A percentile compares a stretch with the other conserved stretches of the same genome.
These are phyloP conservation scores for Calocybe indica DNA, from an alignment of 768 basidiomycete genomes.

Conservation along the genomic window DNA sequence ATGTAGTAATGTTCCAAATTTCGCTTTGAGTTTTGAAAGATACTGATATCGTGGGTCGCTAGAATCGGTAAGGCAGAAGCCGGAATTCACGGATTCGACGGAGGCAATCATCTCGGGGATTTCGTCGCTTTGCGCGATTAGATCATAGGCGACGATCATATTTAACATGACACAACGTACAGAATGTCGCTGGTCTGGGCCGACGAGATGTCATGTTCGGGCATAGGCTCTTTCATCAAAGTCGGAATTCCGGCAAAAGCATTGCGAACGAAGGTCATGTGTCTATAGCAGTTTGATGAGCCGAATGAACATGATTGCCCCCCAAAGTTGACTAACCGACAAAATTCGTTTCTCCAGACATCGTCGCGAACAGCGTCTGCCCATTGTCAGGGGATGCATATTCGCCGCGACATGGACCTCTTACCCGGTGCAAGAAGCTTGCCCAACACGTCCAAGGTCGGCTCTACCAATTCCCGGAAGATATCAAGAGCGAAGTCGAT, in stretches of 20 bases:
- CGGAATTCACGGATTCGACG: conserved; percentile 53
- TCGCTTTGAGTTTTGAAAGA: conserved; percentile 46
- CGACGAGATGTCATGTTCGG: conserved; percentile 39
- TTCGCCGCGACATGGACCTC: conserved; percentile 9
- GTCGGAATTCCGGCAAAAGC: conserved; percentile 73
- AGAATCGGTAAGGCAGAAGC: conserved; percentile 63
- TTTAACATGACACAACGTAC: conserved; percentile 30
- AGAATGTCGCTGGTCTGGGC: conserved; percentile 59
- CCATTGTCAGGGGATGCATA: not conserved
- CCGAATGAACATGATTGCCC: not conserved
- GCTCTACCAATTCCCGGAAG: conserved; percentile 62
- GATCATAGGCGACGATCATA: not conserved
- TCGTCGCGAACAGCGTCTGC: conserved; percentile 46
- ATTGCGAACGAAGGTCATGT: conserved; percentile 67
- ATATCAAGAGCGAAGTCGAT: conserved; percentile 69
- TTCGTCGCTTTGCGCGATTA: conserved; percentile 44
- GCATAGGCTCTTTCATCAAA: conserved; percentile 46
- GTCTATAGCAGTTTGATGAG: conserved; percentile 26
- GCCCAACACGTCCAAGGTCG: conserved; percentile 52
- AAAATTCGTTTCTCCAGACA: conserved; percentile 82
- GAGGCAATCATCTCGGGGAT: conserved; percentile 74
- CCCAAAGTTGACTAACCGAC: conserved; percentile 43
- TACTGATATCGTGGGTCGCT: conserved; percentile 61
- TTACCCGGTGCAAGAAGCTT: conserved; percentile 46
- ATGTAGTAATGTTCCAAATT: conserved; percentile 69